Evolutionary conservation across 2,329 filamentous ascomycete species (phyloP).

Genomic region (Stemphylium vesicarium): DNA sequence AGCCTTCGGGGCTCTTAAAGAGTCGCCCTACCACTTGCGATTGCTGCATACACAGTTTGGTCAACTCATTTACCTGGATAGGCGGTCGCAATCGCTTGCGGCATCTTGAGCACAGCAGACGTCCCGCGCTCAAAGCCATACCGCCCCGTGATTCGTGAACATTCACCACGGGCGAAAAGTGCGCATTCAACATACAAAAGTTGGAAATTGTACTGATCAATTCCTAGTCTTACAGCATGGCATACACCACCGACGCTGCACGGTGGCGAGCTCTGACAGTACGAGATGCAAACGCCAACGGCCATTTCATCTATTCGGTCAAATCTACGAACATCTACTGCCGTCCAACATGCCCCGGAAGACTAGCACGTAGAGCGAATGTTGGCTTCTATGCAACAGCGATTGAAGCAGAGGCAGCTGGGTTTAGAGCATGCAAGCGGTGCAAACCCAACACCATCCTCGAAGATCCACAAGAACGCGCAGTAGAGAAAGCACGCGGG

Average conservation of each 20-base stretch:
- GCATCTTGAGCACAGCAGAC: not conserved
- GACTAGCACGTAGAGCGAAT: constrained; percentile 64
- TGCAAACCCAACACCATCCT: constrained; percentile 56
- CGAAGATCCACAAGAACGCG: constrained; percentile 53
- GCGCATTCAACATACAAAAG: not conserved
- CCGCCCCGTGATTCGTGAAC: too few species aligned
- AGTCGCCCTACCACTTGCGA: not conserved
- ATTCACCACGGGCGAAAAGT: not conserved
- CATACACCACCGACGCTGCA: constrained; percentile 39
- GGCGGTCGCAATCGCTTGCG: not conserved
- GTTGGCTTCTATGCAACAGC: constrained; percentile 61
- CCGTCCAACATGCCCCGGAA: constrained; percentile 65
- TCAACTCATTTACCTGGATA: not conserved
- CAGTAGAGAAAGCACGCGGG: constrained; percentile 50
- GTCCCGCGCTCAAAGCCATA: too few species aligned
- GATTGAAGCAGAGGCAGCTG: constrained; percentile 55
- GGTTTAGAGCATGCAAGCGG: constrained; percentile 65
- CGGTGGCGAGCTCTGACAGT: constrained; percentile 53
- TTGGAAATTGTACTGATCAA: not conserved
- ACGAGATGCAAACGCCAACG: constrained; percentile 53
- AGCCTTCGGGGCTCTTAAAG: not conserved
- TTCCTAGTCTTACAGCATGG: constrained; percentile 21
- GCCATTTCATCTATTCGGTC: constrained; percentile 63
- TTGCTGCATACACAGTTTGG: not conserved
- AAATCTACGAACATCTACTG: constrained; percentile 65